phyloP scores from a whole-genome alignment of 306 rosid genomes.

The Urtica urens region DNA sequence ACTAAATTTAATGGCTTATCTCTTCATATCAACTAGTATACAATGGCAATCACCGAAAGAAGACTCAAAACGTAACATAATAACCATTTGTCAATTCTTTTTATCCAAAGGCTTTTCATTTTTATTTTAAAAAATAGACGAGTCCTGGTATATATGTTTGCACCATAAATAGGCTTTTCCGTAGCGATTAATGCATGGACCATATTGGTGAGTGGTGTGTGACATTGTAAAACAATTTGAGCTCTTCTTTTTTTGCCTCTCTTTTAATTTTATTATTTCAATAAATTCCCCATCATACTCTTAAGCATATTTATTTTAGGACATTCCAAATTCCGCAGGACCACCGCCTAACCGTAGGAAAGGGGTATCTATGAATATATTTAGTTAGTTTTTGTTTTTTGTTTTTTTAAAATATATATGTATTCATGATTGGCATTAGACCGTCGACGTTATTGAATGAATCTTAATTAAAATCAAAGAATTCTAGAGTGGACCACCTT shows the following conservation, averaged over 20 bases:
- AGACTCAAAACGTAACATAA: background rate
- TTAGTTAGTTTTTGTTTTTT: background rate
- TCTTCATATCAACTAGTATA: background rate
- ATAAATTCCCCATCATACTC: background rate
- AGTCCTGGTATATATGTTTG: conserved; percentile 1
- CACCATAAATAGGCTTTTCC: background rate
- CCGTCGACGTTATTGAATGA: conserved; percentile 1
- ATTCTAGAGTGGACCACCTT: conserved; percentile 3
- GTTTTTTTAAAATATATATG: background rate
- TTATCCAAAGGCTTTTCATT: background rate
- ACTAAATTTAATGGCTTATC: conserved; percentile 15
- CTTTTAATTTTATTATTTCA: background rate
- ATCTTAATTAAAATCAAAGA: conserved; percentile 1
- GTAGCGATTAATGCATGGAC: conserved; percentile 8
- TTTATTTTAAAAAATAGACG: background rate
- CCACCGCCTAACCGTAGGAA: conserved; percentile 18
- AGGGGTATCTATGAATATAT: conserved; percentile 5
- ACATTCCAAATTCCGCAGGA: conserved; percentile 13
- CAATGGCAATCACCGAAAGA: conserved; percentile 4
- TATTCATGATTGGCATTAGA: background rate
- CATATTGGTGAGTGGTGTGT: background rate
- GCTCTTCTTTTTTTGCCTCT: background rate
- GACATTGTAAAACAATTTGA: background rate
- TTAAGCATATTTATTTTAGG: background rate
- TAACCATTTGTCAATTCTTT: background rate